Evolutionary conservation across 257 asterid genomes (phyloP), one percentile per base, ranked within the genome.

Genomic region (Osmanthus fragrans): DNA sequence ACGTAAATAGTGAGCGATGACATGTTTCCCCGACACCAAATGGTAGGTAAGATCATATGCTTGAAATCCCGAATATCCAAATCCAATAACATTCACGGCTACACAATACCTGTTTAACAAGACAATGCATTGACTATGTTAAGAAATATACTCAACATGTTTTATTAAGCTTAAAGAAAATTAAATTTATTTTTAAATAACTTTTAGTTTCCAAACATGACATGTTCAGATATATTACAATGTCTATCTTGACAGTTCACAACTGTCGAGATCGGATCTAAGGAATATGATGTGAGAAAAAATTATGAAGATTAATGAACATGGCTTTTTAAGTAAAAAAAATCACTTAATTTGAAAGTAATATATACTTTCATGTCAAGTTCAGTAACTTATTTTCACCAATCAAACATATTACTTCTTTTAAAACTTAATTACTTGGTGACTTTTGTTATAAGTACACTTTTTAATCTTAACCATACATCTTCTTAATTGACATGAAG

Each of bases 1-100:
- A 19, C 92, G 96, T 2, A 84, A 83, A 73, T 79, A 81, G 79
- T 83, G 87, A 39, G 86, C 80, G 45, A 90, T 54, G 19, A 87
- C 69, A 49, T 84, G 93, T 65, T 85, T 92, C 74, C 86, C 92
- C 3, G 91, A 83, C 65, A 84, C 87, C 89, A 92, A 81, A 82
- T 80, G 72, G 80, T 86, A 89, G 9, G 87, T 83, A 33, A 84
- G 83, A 86, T 85, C 93, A 72, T 76, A 82, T 25, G 91, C 91
- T 86, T 94, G 98, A 75, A 87, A 84, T 72, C 83, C 91, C 16
- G 97, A 79, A 87, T 91, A 94, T 72, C 79, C 92, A 79, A 94
- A 92, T 75, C 96, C 98, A 27, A 92, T 92, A 63, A 92, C 85
- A 81, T 90, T 92, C 54, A 94, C 85, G n/a, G 92, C 96, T 40